phyloP scores from a whole-genome alignment of 2,329 filamentous ascomycete genomes.

The Fusarium armeniacum region DNA sequence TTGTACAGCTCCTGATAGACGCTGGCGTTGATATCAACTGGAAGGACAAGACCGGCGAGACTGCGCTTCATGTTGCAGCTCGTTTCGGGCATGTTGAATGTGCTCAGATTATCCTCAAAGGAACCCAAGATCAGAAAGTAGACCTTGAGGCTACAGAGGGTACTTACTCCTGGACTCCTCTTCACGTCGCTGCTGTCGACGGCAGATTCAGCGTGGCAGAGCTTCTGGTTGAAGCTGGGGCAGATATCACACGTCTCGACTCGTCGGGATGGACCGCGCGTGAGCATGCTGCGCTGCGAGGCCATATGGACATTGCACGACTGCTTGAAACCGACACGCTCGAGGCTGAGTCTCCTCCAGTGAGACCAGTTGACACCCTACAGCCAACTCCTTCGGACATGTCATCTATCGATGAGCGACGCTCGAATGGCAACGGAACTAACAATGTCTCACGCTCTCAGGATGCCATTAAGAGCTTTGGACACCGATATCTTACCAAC shows the following conservation, averaged over 20 bases:
- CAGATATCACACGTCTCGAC: conserved; percentile 80
- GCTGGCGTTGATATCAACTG: conserved; percentile 95
- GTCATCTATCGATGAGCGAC: conserved; percentile 73
- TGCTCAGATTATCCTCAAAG: conserved; percentile 80
- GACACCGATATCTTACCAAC: conserved; percentile 92
- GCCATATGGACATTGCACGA: conserved; percentile 85
- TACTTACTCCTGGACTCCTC: conserved; percentile 93
- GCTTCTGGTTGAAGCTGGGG: conserved; percentile 82
- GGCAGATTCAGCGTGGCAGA: conserved; percentile 82
- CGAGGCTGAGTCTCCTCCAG: conserved; percentile 49
- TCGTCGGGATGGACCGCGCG: conserved; percentile 94
- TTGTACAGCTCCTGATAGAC: conserved; percentile 88
- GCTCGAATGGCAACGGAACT: conserved; percentile 66
- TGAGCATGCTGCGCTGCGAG: conserved; percentile 91
- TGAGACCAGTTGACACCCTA: conserved; percentile 41
- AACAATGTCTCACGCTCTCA: conserved; percentile 66
- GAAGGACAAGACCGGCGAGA: conserved; percentile 90
- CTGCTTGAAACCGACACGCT: conserved; percentile 70
- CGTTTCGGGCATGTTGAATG: conserved; percentile 88
- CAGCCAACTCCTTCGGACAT: conserved; percentile 56
- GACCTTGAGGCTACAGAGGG: conserved; percentile 84
- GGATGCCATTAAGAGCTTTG: conserved; percentile 93
- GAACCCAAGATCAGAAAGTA: conserved; percentile 77
- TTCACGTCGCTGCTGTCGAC: conserved; percentile 93
- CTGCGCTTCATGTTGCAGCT: conserved; percentile 90